phyloP scores from a whole-genome alignment of 805 yeast genomes.

The Lipomyces yamanashiensis region DNA sequence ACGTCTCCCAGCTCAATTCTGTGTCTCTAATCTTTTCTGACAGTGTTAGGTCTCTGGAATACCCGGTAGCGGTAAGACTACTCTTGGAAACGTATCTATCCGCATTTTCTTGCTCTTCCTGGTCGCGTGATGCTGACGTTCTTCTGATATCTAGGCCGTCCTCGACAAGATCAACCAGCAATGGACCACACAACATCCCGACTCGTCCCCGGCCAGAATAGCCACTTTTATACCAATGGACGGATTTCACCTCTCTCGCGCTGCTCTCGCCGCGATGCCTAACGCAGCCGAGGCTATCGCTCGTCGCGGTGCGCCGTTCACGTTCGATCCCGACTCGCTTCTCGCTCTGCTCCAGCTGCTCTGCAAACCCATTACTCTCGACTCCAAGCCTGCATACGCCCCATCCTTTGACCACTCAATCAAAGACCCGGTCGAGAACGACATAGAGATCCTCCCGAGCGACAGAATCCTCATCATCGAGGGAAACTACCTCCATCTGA shows the following conservation, averaged over 20 bases:
- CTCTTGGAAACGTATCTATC: slow-evolving; percentile 27
- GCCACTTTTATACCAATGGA: slow-evolving; percentile 65
- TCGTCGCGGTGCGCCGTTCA: slow-evolving; percentile 83
- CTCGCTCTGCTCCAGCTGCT: slow-evolving; percentile 47
- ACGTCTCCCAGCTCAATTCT: background rate
- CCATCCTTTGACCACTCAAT: slow-evolving; percentile 77
- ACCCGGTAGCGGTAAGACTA: slow-evolving; percentile 34
- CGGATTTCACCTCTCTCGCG: slow-evolving; percentile 70
- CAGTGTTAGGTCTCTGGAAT: slow-evolving; percentile 25
- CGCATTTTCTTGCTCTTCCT: background rate
- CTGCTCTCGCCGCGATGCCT: slow-evolving; percentile 53
- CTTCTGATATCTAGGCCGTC: slow-evolving; percentile 17
- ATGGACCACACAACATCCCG: background rate
- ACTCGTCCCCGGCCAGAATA: slow-evolving; percentile 7
- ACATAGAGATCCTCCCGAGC: slow-evolving; percentile 52
- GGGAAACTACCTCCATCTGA: slow-evolving; percentile 71
- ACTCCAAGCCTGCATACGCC: slow-evolving; percentile 36
- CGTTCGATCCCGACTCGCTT: slow-evolving; percentile 69
- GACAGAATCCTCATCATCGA: slow-evolving; percentile 69
- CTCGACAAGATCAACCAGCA: slow-evolving; percentile 14
- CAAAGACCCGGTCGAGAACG: slow-evolving; percentile 68
- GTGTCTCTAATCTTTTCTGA: background rate
- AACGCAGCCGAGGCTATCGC: slow-evolving; percentile 62
- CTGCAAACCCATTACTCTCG: slow-evolving; percentile 39
- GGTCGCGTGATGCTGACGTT: slow-evolving; percentile 9